Evolutionary conservation across 805 yeast species (phyloP).

Genomic region (Ogataea ramenticola): DNA sequence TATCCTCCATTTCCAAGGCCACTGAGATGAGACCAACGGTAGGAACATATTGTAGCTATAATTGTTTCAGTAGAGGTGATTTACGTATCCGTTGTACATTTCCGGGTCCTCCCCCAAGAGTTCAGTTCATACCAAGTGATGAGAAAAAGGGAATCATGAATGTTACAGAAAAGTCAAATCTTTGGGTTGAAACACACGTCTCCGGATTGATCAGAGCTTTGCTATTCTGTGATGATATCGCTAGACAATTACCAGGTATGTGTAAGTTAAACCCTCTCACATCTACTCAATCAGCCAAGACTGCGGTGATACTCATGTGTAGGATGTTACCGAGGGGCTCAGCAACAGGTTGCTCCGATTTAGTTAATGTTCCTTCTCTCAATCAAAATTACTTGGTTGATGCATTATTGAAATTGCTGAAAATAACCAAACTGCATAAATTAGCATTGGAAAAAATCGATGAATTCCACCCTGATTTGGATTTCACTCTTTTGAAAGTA

Average conservation of each 20-base stretch:
- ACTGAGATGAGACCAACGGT: conserved; percentile 25
- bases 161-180: conserved; percentile 47
- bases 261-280: conserved; percentile 39
- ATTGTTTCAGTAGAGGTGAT: conserved; percentile 68
- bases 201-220: conserved; percentile 50
- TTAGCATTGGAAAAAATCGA: conserved; percentile 34
- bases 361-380: conserved; percentile 25
- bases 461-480: conserved; percentile 7
- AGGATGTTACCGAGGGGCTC: conserved; percentile 40
- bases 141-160: conserved; percentile 44
- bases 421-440: conserved; percentile 30
- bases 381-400: conserved; percentile 49
- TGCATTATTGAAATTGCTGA: conserved; percentile 34
- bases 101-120: conserved; percentile 36
- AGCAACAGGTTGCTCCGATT: conserved; percentile 34
- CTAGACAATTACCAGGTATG: conserved; percentile 52
- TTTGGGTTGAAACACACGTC: conserved; percentile 60
- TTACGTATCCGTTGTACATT: conserved; percentile 57
- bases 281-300: conserved; percentile 27
- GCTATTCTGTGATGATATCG: conserved; percentile 43
- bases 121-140: conserved; percentile 42
- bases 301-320: conserved; percentile 32
- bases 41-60: conserved; percentile 62
- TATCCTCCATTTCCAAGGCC: conserved; percentile 12
- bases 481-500: conserved; percentile 31